Evolutionary conservation across 768 basidiomycete species (phyloP), one percentile per base, ranked within the genome.

Genomic region (Tulasnella sp.): DNA sequence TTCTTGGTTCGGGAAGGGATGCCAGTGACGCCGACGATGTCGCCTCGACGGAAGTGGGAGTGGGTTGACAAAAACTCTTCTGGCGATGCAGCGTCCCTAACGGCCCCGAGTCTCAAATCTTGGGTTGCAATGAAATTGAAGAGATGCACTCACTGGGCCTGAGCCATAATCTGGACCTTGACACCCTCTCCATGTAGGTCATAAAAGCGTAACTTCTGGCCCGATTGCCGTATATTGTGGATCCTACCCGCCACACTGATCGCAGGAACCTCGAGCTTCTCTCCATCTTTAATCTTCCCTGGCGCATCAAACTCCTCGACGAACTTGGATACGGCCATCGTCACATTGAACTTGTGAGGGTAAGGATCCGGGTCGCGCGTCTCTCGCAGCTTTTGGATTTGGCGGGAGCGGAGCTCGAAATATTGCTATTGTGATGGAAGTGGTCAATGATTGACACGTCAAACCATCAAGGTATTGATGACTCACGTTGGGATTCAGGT

Each of bases 311-410:
- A 98, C 56, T 78, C 72, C 3, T 76, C 70, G 70, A 98, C 79
- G 73, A 84, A 99, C 3, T 73, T 68, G 2, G 81, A 73, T 67
- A 99, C 75, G 7, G 89, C 90, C 62, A 72, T 75, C 59, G 84
- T 75, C 21, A 97, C 93, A 65, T 94, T 71, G 74, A 99, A 99
- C 81, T 99, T 99, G 84, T 99, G 96, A 5, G 96, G 96, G 75
- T 98, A 99, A 1, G 96, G 96, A 70, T 93, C 87, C 1, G 93
- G 94, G 5, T 79, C 71, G 70, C 86, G 85, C 27, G 87, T 86
- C 68, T 84, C 78, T 72, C 89, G 85, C 63, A 99, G 80, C 65
- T 83, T 81, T 63, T 83, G 80, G 66, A 99, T 92, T 65, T 88
- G 83, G 49, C 91, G 82, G 27, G 87, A 90, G 65, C 96, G 86